Percentiles rank a stretch among this genome's conserved stretches.
Evolutionary conservation across 495 filamentous ascomycete genomes (phyloP).

Genomic region (Hypoxylon fuscum): DNA sequence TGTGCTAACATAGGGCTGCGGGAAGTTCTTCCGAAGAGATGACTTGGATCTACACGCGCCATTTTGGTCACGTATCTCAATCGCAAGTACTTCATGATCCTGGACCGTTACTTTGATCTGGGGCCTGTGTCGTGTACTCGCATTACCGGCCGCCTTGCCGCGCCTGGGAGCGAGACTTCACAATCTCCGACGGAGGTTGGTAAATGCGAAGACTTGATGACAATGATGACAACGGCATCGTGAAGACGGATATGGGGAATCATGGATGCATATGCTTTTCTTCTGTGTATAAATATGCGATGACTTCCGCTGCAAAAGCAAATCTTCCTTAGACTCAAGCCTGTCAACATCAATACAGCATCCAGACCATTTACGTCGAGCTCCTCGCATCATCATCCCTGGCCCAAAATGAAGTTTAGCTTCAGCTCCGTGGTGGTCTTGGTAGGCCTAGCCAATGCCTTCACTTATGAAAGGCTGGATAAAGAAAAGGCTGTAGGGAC

Average conservation of each 20-base stretch:
- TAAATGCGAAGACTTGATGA: background rate
- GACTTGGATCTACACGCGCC: background rate
- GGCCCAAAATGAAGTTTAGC: conserved; percentile 22
- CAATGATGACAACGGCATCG: conserved; percentile 6
- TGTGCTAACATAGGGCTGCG: background rate
- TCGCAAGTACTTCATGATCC: background rate
- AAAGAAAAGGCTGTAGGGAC: conserved; percentile 63
- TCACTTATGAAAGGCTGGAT: conserved; percentile 57
- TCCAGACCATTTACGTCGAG: background rate
- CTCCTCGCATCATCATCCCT: background rate
- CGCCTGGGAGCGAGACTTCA: background rate
- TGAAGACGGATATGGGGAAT: background rate
- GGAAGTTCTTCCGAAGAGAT: background rate
- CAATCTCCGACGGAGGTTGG: background rate
- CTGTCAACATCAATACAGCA: background rate
- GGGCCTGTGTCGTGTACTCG: background rate
- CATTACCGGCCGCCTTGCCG: background rate
- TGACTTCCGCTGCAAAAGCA: background rate
- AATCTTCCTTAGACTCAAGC: background rate
- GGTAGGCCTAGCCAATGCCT: conserved; percentile 18
- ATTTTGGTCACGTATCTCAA: background rate
- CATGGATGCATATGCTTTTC: background rate
- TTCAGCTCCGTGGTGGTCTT: conserved; percentile 3
- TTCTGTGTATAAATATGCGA: conserved; percentile 4
- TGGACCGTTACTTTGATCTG: background rate